Percentiles rank a stretch among this genome's conserved stretches.
Evolutionary conservation across 345 rosid genomes (phyloP).

Genomic region (Acer yangbiense): DNA sequence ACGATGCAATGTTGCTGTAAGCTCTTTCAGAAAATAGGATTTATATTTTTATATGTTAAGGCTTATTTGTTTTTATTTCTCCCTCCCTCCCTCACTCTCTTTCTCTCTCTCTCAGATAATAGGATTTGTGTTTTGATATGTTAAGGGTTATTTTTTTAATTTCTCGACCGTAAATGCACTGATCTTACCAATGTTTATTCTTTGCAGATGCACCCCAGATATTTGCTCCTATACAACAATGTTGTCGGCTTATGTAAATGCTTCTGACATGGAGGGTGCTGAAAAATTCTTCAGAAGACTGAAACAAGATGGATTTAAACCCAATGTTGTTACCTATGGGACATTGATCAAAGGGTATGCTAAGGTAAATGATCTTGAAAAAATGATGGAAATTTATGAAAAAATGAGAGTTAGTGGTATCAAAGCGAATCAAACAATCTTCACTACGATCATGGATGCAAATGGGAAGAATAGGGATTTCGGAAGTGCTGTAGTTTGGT

Average conservation of each 20-base stretch:
- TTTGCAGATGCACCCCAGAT: conserved; percentile 72
- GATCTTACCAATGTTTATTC: neutral
- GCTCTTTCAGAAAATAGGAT: neutral
- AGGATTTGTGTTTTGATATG: neutral
- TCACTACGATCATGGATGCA: conserved; percentile 89
- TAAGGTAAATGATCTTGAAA: conserved; percentile 62
- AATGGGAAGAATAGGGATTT: conserved; percentile 79
- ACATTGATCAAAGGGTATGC: conserved; percentile 87
- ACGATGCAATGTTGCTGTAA: conserved; percentile 2
- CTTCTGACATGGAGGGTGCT: conserved; percentile 92
- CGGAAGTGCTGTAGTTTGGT: conserved; percentile 82
- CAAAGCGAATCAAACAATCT: conserved; percentile 77
- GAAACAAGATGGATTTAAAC: conserved; percentile 67
- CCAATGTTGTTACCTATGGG: conserved; percentile 81
- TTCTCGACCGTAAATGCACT: neutral
- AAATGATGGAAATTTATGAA: conserved; percentile 74
- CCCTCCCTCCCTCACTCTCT: neutral
- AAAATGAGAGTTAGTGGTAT: conserved; percentile 61
- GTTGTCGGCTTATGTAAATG: conserved; percentile 91
- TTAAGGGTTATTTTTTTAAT: neutral
- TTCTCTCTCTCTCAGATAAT: neutral
- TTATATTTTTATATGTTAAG: conserved; percentile 2
- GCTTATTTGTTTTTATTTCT: conserved; percentile 12
- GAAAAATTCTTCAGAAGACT: conserved; percentile 79
- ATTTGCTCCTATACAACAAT: conserved; percentile 89